phyloP scores from a whole-genome alignment of 2,329 filamentous ascomycete species.

The Colletotrichum camelliae region DNA sequence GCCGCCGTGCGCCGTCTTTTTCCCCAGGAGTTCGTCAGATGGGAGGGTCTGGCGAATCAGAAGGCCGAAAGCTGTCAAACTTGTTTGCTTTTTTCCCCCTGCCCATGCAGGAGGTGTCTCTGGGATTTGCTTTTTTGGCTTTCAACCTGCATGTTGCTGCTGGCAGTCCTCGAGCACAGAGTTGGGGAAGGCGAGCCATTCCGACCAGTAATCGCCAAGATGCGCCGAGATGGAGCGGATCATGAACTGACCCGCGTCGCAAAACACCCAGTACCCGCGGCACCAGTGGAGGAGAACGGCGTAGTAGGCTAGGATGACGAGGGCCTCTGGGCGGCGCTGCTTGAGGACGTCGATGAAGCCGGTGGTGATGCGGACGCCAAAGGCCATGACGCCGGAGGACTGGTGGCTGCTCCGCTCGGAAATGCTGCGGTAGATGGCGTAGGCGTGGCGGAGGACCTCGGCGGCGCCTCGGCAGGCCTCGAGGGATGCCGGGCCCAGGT shows the following conservation, averaged over 20 bases:
- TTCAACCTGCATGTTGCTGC: slow-evolving; percentile 22
- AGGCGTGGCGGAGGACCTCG: slow-evolving; percentile 36
- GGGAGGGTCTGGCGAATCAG: not conserved
- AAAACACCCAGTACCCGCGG: slow-evolving; percentile 41
- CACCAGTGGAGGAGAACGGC: slow-evolving; percentile 51
- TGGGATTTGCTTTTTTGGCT: not conserved
- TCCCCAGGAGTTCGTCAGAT: not conserved
- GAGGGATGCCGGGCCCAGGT: slow-evolving; percentile 29
- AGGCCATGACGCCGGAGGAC: slow-evolving; percentile 32
- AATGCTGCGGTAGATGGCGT: slow-evolving; percentile 34
- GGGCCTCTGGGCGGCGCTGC: slow-evolving; percentile 42
- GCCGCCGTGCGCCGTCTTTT: not conserved
- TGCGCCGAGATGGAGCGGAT: slow-evolving; percentile 29
- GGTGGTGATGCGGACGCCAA: slow-evolving; percentile 34
- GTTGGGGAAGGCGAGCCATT: slow-evolving; percentile 29
- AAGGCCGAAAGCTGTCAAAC: not conserved
- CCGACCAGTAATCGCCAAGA: slow-evolving; percentile 35
- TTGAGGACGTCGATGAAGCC: slow-evolving; percentile 40
- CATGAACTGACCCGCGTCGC: slow-evolving; percentile 33
- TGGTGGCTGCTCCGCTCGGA: slow-evolving; percentile 28
- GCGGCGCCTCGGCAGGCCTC: slow-evolving; percentile 34
- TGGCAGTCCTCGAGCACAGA: slow-evolving; percentile 23
- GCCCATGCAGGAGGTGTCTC: not conserved
- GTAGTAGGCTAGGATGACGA: slow-evolving; percentile 55
- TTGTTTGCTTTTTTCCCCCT: not conserved